Evolutionary conservation across 2,329 filamentous ascomycete species (phyloP).

Genomic region (Penicillium psychrosexuale): DNA sequence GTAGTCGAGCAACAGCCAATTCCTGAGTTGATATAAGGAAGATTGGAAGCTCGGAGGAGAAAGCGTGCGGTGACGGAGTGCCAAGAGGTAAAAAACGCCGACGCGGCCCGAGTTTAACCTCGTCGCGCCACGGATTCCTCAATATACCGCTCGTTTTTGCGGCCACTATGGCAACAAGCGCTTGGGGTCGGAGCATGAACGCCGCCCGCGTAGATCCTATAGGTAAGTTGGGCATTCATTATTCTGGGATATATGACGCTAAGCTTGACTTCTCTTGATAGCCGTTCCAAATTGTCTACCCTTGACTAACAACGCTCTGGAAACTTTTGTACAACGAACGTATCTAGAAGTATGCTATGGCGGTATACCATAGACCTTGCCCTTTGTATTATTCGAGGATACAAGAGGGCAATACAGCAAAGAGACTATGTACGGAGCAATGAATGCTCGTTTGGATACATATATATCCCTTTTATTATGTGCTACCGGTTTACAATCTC

Average conservation of each 20-base stretch:
- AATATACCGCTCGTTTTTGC: background rate
- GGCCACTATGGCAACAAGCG: background rate
- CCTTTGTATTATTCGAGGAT: too few relatives aligned
- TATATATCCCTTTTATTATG: background rate
- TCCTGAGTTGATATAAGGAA: slow-evolving; percentile 11
- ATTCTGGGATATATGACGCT: background rate
- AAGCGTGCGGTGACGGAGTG: slow-evolving; percentile 29
- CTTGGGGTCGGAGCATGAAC: background rate
- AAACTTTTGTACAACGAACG: background rate
- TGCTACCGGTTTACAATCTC: background rate
- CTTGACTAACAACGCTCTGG: background rate
- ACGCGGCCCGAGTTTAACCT: slow-evolving; percentile 34
- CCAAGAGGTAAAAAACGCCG: slow-evolving; percentile 31
- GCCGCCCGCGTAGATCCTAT: background rate
- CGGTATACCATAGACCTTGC: too few relatives aligned
- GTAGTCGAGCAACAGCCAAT: slow-evolving; percentile 11
- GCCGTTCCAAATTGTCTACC: background rate
- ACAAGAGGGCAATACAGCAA: background rate
- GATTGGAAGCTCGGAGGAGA: slow-evolving; percentile 12
- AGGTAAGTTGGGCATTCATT: background rate
- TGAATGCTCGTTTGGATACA: background rate
- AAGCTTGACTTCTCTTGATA: too few relatives aligned
- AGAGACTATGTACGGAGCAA: background rate
- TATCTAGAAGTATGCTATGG: background rate
- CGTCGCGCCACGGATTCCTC: slow-evolving; percentile 17